Conservation (phyloP, 208 protist species). For the Novymonas esmeraldas region DNA sequence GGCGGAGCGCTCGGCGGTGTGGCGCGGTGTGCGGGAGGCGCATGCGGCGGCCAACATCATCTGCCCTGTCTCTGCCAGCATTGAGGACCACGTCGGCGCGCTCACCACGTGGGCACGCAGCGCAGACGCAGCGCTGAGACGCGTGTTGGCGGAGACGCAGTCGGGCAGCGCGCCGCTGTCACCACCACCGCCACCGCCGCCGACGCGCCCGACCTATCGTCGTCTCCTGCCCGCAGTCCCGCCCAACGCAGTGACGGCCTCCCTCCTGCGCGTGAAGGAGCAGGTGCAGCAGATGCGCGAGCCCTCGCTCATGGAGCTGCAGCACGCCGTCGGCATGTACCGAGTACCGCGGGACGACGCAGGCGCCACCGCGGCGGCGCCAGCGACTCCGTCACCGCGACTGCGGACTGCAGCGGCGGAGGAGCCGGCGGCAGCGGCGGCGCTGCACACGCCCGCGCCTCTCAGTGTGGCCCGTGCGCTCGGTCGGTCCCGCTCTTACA, state of each 20-base stretch:
- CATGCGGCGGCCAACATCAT: background rate
- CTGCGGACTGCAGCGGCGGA: background rate
- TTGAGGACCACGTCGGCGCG: conserved; percentile 23
- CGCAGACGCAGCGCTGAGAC: conserved; percentile 1
- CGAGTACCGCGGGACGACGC: conserved; percentile 8
- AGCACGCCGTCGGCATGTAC: conserved; percentile 24
- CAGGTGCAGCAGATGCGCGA: conserved; percentile 50
- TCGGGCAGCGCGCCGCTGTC: background rate
- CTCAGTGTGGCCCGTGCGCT: conserved; percentile 4
- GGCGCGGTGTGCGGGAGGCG: conserved; percentile 6
- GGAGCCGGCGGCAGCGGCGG: background rate
- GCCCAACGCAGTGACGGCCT: conserved; percentile 46
- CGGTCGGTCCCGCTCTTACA: conserved; percentile 8
- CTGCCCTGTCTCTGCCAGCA: conserved; percentile 2
- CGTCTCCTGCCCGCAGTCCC: conserved; percentile 36
- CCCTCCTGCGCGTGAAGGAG: conserved; percentile 56
- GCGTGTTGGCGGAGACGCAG: background rate
- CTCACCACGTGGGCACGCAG: conserved; percentile 13
- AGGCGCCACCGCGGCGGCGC: too few relatives aligned
- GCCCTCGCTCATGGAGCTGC: conserved; percentile 18
- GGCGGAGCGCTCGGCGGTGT: conserved; percentile 16
- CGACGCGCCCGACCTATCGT: conserved; percentile 23
- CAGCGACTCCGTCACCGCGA: conserved; percentile 2
- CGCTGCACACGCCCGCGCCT: background rate
- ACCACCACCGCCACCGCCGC: background rate